Conservation (phyloP, 805 yeast species). For the Lachancea fermentati region DNA sequence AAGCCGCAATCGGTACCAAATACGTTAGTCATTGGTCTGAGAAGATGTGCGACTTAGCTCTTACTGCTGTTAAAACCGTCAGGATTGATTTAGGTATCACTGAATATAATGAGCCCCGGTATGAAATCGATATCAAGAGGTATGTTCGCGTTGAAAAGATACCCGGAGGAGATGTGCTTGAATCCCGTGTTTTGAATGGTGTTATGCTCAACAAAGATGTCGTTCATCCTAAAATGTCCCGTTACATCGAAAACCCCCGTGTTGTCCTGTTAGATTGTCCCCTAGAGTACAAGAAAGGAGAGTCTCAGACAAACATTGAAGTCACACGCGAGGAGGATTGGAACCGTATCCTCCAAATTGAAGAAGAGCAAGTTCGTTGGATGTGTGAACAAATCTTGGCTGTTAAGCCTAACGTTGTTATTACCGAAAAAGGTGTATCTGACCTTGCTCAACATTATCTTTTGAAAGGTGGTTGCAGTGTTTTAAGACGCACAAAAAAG, state of each 20-base stretch:
- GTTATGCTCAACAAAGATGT: conserved; percentile 92
- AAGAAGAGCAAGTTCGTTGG: conserved; percentile 90
- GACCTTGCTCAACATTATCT: conserved; percentile 96
- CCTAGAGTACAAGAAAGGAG: conserved; percentile 97
- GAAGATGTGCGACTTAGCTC: conserved; percentile 83
- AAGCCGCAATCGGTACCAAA: conserved; percentile 94
- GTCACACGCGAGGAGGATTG: conserved; percentile 95
- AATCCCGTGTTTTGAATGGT: conserved; percentile 83
- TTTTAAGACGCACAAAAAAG: conserved; percentile 89
- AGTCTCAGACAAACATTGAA: conserved; percentile 96
- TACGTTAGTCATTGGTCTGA: conserved; percentile 87
- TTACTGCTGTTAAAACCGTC: conserved; percentile 84
- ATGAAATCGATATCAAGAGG: conserved; percentile 89
- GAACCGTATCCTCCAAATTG: conserved; percentile 91
- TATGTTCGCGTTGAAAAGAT: conserved; percentile 91
- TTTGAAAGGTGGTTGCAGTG: conserved; percentile 88
- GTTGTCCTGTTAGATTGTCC: conserved; percentile 92
- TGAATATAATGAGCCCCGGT: conserved; percentile 45
- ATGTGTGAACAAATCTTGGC: conserved; percentile 81
- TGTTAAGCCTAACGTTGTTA: conserved; percentile 87
- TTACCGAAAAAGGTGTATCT: conserved; percentile 97
- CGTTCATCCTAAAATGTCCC: conserved; percentile 97
- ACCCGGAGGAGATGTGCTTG: conserved; percentile 96
- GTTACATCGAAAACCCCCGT: conserved; percentile 83
- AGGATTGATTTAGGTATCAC: conserved; percentile 44